phyloP scores from a whole-genome alignment of 2,329 filamentous ascomycete genomes.

The Coniella lustricola region DNA sequence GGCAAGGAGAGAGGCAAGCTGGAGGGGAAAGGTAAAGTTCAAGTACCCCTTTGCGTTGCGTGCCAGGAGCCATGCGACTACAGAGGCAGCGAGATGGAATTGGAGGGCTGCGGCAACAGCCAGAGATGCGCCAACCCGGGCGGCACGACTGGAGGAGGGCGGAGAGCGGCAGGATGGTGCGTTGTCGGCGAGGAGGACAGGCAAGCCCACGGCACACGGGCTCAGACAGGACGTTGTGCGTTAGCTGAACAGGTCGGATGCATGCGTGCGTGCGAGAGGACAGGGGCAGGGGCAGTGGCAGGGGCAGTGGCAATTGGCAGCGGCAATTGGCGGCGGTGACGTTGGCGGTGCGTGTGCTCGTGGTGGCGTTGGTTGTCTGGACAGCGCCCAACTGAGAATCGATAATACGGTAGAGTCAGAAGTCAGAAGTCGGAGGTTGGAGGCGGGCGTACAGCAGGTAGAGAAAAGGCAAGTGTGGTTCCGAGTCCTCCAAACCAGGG shows the following conservation, averaged over 20 bases:
- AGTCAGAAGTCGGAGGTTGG: neutral
- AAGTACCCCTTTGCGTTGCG: conserved; percentile 17
- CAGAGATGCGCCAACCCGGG: neutral
- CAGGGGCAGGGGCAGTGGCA: neutral
- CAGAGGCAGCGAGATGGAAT: neutral
- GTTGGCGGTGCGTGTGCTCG: no score
- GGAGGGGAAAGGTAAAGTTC: conserved; percentile 6
- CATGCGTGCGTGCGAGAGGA: no score
- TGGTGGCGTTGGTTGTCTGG: no score
- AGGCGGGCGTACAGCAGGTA: neutral
- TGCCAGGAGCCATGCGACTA: conserved; percentile 11
- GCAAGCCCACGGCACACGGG: neutral
- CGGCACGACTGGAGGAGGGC: no score
- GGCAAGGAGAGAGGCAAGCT: neutral
- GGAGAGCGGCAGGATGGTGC: no score
- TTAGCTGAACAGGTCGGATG: no score
- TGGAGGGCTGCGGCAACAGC: neutral
- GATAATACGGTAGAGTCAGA: no score
- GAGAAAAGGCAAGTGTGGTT: neutral
- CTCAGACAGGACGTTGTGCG: neutral
- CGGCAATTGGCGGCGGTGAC: no score
- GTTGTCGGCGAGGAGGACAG: neutral
- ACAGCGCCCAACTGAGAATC: no score
- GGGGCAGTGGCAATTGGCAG: neutral
- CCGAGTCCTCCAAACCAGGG: neutral